Conservation (phyloP, 352 stramenopile species). For the Thraustochytrium sp. region DNA sequence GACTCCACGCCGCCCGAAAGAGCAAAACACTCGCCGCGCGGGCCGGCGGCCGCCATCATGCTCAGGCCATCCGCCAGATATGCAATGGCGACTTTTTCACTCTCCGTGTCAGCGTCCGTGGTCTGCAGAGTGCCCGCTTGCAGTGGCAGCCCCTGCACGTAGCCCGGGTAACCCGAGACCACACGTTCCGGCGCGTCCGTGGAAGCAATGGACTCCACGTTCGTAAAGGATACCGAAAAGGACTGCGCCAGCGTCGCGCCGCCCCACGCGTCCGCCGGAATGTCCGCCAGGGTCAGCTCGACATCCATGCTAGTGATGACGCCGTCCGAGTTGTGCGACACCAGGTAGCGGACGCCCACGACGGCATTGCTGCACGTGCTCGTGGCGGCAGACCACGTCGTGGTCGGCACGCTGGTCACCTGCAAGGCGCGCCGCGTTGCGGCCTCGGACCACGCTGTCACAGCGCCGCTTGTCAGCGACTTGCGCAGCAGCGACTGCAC, state of each 20-base stretch:
- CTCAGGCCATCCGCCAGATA: constrained; percentile 5
- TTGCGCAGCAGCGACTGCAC: neutral
- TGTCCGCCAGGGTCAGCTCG: neutral
- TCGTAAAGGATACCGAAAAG: neutral
- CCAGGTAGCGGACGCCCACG: neutral
- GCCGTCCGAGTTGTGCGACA: neutral
- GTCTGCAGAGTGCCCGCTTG: neutral
- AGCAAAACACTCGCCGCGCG: neutral
- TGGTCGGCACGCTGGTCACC: neutral
- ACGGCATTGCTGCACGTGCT: neutral
- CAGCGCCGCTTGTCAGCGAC: neutral
- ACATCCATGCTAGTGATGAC: neutral
- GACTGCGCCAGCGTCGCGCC: neutral
- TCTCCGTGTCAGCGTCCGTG: neutral
- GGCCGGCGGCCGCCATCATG: neutral
- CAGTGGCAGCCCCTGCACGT: neutral
- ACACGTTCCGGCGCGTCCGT: neutral
- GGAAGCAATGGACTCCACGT: neutral
- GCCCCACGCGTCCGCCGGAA: neutral
- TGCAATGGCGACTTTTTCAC: neutral
- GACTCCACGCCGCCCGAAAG: neutral
- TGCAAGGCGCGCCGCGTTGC: neutral
- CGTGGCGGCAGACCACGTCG: neutral
- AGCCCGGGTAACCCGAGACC: constrained; percentile 15
- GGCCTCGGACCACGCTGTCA: neutral